Evolutionary conservation across 1,284 basidiomycete species (phyloP), one percentile per base, ranked within the genome.

Genomic region (Lignosus rhinocerotis): DNA sequence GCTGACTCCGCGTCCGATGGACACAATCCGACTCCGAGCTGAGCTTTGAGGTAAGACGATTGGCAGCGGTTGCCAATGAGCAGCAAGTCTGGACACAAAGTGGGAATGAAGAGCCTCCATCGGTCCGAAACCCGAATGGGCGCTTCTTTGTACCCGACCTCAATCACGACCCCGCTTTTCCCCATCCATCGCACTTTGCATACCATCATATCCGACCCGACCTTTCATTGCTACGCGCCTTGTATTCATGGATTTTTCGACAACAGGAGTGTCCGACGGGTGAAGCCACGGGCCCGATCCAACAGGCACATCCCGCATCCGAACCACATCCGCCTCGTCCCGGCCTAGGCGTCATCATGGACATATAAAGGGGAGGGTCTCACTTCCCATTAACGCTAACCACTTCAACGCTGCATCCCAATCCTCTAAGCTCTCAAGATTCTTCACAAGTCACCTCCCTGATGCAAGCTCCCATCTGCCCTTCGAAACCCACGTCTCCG

Each of bases 281-380:
- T n/a, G 39, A 17, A 42, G n/a, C 8, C 8, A 12, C 39, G 39
- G 14, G 39, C 14, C 39, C 39, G n/a, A 42, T 42, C 39, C n/a
- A 11, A 17, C 8, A 50, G 42, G 43, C 38, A 51, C 49, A 46
- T 51, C 52, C 52, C 48, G 50, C 52, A 6, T 44, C 36, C 25
- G 25, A 42, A 21, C 53, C 19, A 45, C 43, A 41, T 59, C 58
- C 53, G 58, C 53, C 36, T 47, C n/a, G 31, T 19, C 45, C 51
- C 43, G 57, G 47, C 48, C 39, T 32, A 34, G 49, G 41, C 49
- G 2, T 45, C 25, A 19, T 45, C 33, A 46, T 53, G 36, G 21
- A 19, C 30, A 30, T 33, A 59, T 48, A 55, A 45, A 58, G 52
- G 47, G 41, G 45, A 41, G 21, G 31, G 52, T 38, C 43, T 14